Evolutionary conservation across 2,329 filamentous ascomycete genomes (phyloP), one percentile per base, ranked within the genome.

Genomic region (Proliferodiscus dingleyae): DNA sequence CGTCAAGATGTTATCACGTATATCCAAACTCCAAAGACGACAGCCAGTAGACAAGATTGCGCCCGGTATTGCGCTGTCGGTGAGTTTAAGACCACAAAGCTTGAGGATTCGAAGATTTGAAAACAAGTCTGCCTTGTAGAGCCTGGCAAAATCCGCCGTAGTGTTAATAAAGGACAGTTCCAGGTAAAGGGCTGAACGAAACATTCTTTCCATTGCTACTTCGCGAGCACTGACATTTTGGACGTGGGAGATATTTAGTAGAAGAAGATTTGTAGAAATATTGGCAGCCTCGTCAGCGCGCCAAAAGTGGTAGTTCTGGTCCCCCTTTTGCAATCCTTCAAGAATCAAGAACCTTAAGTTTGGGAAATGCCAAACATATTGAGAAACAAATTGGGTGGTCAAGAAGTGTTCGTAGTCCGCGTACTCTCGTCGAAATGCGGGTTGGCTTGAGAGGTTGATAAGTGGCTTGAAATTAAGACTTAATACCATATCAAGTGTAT

Each of bases 21-120:
- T 40, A 50, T 83, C 77, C 4, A 82, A 57, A 53, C 78, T 79
- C 78, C 78, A 82, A 9, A 82, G 59, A 22, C 66, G 70, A 9
- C 47, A 47, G 4, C 52, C 46, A 38, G 69, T 68, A 4, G 59
- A 51, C 47, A 57, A 52, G 56, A 75, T 54, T 32, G 71, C 50
- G 3, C 59, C 33, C 0, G 62, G 45, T 2, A 67, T 61, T 2
- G 64, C 60, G 1, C 45, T 43, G 46, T 76, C 68, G 18, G 72
- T 69, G 18, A 81, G 54, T 47, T 74, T 69, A 18, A 73, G 67
- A 2, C 68, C 65, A 37, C 67, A 64, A 0, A 71, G 61, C 53
- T 78, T 81, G 21, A 83, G 59, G 3, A 81, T 64, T 3, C 73
- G 71, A 7, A 83, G 65, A 37, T 66, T 62, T 2, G 70, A 69